Evolutionary conservation across 192 early-diverging fungal genomes (phyloP), one percentile per base, ranked within the genome.

Genomic region (Spizellomyces sp.): DNA sequence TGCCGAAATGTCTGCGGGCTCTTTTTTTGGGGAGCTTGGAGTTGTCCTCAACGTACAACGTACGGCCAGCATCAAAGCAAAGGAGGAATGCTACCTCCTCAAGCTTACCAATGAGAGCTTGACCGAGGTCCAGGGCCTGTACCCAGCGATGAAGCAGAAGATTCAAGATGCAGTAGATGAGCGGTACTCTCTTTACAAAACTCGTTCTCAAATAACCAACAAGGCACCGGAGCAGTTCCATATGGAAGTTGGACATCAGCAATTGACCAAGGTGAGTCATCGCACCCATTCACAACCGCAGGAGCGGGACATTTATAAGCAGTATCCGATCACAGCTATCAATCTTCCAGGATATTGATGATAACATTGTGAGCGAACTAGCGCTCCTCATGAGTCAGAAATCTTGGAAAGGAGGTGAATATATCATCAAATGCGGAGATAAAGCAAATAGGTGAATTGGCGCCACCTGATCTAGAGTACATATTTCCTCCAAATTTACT

Each of bases 11-110:
- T 19, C 47, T 5, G 59, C 56, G 10, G 83, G 79, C 36, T 43
- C 74, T 9, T 83, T 85, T 62, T 86, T 87, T 72, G 86, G 86
- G 6, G 86, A 87, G 67, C 75, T 85, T 42, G 86, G 83, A 9
- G 56, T 86, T 52, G 55, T 85, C 36, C 58, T 82, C 46, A 76
- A 84, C 46, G 79, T 85, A 42, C 73, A 76, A 57, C 63, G 83
- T 56, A 84, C 79, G 14, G 81, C 83, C 6, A 69, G 66, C 27
- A 79, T 85, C 48, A 15, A 75, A 47, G 75, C 80, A 10, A 82
- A 84, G 68, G 80, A 81, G 45, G 66, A 79, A 65, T 80, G 83
- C 62, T 70, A 48, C 42, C 27, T 81, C 14, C 70, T 86, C 46
- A 81, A 85, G 46, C 43, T 87, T 47, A 75, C 73, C 9, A 77